Evolutionary conservation across 768 basidiomycete genomes (phyloP).

Genomic region (Termitomyces sp.): DNA sequence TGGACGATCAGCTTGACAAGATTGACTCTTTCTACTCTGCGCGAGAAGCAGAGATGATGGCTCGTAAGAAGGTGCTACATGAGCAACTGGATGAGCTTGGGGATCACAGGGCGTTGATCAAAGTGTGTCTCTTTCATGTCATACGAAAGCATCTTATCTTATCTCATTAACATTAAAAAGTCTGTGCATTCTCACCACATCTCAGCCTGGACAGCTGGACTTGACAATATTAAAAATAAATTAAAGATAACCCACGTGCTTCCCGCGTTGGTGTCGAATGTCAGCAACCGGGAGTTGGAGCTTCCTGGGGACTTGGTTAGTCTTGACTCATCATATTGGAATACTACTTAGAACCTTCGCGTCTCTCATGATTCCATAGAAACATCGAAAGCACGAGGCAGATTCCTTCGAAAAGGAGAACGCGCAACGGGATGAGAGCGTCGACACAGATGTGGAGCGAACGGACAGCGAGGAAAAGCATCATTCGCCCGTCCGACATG

Average conservation of each 20-base stretch:
- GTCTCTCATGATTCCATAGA: too few relatives aligned
- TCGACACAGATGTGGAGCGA: conserved; percentile 3
- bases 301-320: not conserved
- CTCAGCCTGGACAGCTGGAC: conserved; percentile 7
- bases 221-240: conserved; percentile 4
- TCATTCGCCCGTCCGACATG: conserved; percentile 3
- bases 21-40: conserved; percentile 80
- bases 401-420: not conserved
- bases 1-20: conserved; percentile 81
- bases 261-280: not conserved
- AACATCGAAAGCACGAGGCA: not conserved
- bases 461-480: conserved; percentile 4
- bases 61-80: conserved; percentile 44
- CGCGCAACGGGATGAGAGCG: not conserved
- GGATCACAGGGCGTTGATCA: conserved; percentile 58
- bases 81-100: conserved; percentile 73
- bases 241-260: not conserved
- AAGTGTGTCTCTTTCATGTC: conserved; percentile 36
- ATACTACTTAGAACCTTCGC: not conserved
- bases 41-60: conserved; percentile 60
- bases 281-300: not conserved
- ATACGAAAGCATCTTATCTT: not conserved
- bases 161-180: not conserved
- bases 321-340: not conserved
- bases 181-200: conserved; percentile 10